Percentiles rank a stretch among this genome's conserved stretches.
Conservation (phyloP, 2,329 filamentous ascomycete genomes). For the Scytalidium lignicola region DNA sequence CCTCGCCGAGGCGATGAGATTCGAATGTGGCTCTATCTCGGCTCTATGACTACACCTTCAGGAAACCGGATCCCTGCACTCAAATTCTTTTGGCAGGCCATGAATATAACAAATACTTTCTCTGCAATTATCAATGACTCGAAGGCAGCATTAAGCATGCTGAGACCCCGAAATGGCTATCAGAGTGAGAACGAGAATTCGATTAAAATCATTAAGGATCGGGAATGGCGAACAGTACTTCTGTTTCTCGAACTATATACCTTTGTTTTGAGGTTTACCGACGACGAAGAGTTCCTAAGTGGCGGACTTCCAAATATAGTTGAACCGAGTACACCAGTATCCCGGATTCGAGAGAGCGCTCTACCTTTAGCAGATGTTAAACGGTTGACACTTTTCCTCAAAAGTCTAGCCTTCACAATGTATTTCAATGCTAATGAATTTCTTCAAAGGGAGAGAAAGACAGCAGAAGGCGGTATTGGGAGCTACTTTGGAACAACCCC, state of each 20-base stretch:
- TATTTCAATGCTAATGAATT: slow-evolving; percentile 77
- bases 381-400: slow-evolving; percentile 74
- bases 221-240: slow-evolving; percentile 82
- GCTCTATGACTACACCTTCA: slow-evolving; percentile 33
- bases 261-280: slow-evolving; percentile 86
- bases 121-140: slow-evolving; percentile 50
- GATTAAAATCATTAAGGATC: slow-evolving; percentile 17
- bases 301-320: slow-evolving; percentile 39
- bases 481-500: slow-evolving; percentile 36
- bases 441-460: slow-evolving; percentile 33
- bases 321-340: slow-evolving; percentile 35
- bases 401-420: slow-evolving; percentile 83
- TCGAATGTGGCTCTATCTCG: slow-evolving; percentile 87
- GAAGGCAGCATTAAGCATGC: slow-evolving; percentile 50
- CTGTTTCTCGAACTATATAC: slow-evolving; percentile 93
- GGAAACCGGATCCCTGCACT: slow-evolving; percentile 55
- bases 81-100: slow-evolving; percentile 78
- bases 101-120: slow-evolving; percentile 53
- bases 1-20: slow-evolving; percentile 80
- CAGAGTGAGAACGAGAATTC: slow-evolving; percentile 3
- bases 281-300: slow-evolving; percentile 91
- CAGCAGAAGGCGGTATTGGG: slow-evolving; percentile 36
- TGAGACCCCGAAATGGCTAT: slow-evolving; percentile 19
- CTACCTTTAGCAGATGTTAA: slow-evolving; percentile 68
- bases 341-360: slow-evolving; percentile 56